These are phyloP conservation scores for Aspergillus pseudoglaucus DNA, from an alignment of 2,329 filamentous ascomycete species.

Conservation along the genomic window DNA sequence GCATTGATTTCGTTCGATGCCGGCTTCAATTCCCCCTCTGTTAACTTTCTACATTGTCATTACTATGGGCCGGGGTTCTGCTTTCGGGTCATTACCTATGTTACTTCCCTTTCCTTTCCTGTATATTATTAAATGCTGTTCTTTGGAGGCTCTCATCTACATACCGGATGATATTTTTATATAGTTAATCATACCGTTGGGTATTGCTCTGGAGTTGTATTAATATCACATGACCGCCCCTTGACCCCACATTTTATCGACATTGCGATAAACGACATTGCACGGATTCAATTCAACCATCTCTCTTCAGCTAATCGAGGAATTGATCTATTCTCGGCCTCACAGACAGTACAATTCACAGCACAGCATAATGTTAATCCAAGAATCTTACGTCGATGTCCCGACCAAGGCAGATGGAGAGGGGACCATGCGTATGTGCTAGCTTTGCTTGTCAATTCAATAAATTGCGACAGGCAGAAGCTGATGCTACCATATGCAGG, in stretches of 20 bases:
- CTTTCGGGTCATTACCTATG: no score
- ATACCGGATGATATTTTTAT: no score
- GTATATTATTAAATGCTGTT: no score
- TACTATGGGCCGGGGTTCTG: no score
- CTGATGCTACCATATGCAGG: conserved; percentile 46
- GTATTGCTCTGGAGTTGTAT: no score
- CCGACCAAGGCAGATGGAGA: conserved; percentile 32
- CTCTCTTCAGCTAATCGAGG: not conserved
- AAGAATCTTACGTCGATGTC: conserved; percentile 32
- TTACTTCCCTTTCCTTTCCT: no score
- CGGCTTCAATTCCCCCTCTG: no score
- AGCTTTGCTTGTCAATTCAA: no score
- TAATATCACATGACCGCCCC: conserved; percentile 15
- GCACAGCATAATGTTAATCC: conserved; percentile 25
- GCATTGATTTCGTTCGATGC: no score
- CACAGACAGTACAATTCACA: not conserved
- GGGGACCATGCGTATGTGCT: conserved; percentile 32
- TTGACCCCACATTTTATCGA: conserved; percentile 17
- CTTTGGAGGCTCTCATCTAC: no score
- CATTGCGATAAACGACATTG: not conserved
- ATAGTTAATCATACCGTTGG: no score
- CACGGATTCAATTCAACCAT: not conserved
- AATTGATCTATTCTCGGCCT: not conserved
- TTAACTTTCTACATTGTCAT: no score
- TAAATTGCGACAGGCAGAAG: not conserved